Conservation (phyloP, 805 yeast species). For the Metschnikowia sp. region DNA sequence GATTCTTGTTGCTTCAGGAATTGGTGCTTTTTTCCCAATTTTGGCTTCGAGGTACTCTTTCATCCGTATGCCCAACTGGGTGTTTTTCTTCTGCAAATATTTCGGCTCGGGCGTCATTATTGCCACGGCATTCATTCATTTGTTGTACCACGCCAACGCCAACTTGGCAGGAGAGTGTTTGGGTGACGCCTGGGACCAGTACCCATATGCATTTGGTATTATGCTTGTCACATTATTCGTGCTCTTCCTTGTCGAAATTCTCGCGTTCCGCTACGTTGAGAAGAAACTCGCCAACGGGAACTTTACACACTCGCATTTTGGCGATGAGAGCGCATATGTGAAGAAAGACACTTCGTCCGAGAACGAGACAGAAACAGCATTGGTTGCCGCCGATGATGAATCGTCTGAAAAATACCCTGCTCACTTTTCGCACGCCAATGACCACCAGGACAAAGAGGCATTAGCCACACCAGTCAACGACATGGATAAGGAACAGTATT, state of each 20-base stretch:
- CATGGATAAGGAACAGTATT: constrained; percentile 43
- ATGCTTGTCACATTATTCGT: constrained; percentile 48
- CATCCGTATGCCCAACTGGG: constrained; percentile 57
- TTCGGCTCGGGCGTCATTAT: constrained; percentile 85
- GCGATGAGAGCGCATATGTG: constrained; percentile 34
- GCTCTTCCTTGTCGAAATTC: constrained; percentile 50
- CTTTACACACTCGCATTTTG: constrained; percentile 56
- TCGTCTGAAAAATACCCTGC: constrained; percentile 27
- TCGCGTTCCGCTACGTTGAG: constrained; percentile 47
- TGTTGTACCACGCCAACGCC: constrained; percentile 65
- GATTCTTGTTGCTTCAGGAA: constrained; percentile 48
- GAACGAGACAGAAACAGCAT: constrained; percentile 11
- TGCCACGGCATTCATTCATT: constrained; percentile 77
- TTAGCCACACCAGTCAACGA: constrained; percentile 34
- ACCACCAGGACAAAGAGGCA: constrained; percentile 43
- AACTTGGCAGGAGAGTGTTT: constrained; percentile 55
- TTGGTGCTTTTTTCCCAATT: constrained; percentile 62
- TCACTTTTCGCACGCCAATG: constrained; percentile 43
- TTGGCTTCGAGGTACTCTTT: constrained; percentile 57
- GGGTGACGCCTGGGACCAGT: constrained; percentile 52
- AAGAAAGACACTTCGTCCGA: constrained; percentile 18
- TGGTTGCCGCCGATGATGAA: constrained; percentile 9
- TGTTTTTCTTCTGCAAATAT: constrained; percentile 66
- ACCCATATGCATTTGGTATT: constrained; percentile 56
- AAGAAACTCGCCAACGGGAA: constrained; percentile 23